These are phyloP conservation scores for Cinnamomum chago DNA, from an alignment of 164 flowering plant genomes.

Conservation along the genomic window DNA sequence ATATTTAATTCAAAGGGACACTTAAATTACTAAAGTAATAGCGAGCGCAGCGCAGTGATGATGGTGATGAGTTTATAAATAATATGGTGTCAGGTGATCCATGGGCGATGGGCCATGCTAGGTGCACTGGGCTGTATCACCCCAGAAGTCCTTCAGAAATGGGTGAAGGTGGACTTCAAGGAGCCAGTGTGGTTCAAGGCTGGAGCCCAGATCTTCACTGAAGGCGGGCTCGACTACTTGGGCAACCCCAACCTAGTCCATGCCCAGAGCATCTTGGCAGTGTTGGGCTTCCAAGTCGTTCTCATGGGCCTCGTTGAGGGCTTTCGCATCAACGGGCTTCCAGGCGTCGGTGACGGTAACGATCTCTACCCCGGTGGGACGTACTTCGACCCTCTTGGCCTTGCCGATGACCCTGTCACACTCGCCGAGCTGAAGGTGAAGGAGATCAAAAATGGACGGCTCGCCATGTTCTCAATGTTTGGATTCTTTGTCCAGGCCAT, in stretches of 20 bases:
- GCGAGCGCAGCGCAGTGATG: neutral
- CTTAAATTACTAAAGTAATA: too few species aligned
- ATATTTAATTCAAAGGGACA: too few species aligned
- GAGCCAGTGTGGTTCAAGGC: conserved; percentile 89
- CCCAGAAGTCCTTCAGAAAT: conserved; percentile 67
- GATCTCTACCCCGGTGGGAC: conserved; percentile 73
- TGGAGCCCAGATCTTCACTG: conserved; percentile 71
- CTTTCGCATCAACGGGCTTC: conserved; percentile 62
- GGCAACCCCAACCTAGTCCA: conserved; percentile 80
- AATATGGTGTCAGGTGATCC: conserved; percentile 51
- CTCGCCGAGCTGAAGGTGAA: conserved; percentile 79
- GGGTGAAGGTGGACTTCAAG: conserved; percentile 65
- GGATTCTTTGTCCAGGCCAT: conserved; percentile 80
- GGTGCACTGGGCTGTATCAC: conserved; percentile 82
- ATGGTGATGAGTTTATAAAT: conserved; percentile 8
- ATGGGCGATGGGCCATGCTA: conserved; percentile 81
- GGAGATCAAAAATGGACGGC: conserved; percentile 75
- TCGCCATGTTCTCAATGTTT: conserved; percentile 87
- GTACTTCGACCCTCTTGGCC: conserved; percentile 73
- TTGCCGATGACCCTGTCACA: conserved; percentile 69
- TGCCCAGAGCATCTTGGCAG: conserved; percentile 77
- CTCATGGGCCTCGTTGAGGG: conserved; percentile 80
- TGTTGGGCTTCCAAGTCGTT: conserved; percentile 62
- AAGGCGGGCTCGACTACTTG: conserved; percentile 76
- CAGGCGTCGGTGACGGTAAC: conserved; percentile 69